Evolutionary conservation across 805 yeast genomes (phyloP).

Genomic region (Monosporozyma solicola): DNA sequence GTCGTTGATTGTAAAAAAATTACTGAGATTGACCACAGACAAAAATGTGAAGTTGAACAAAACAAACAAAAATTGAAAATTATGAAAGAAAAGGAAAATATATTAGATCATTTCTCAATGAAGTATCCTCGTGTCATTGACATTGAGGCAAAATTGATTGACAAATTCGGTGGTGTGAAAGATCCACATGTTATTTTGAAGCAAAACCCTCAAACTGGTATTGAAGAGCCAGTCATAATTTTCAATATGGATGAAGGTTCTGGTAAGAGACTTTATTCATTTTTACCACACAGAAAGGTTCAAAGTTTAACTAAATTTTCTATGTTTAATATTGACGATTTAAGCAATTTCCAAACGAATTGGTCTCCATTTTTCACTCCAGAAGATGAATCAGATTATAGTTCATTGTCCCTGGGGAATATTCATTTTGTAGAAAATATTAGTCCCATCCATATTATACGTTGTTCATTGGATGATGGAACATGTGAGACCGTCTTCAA

Average conservation of each 20-base stretch:
- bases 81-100: conserved; percentile 2
- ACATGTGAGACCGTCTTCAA: conserved; percentile 12
- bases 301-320: conserved; percentile 1
- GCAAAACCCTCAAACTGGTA: neutral
- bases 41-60: conserved; percentile 13
- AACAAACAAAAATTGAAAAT: conserved; percentile 12
- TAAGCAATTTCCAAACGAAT: conserved; percentile 4
- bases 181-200: conserved; percentile 7
- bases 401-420: conserved; percentile 15
- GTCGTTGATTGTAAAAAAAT: neutral
- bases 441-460: conserved; percentile 8
- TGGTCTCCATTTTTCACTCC: conserved; percentile 12
- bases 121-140: conserved; percentile 6
- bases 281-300: conserved; percentile 6
- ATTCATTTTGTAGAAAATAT: conserved; percentile 6
- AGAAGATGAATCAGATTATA: neutral
- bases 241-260: conserved; percentile 5
- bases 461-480: conserved; percentile 18
- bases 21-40: neutral
- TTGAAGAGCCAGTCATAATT: conserved; percentile 7
- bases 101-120: conserved; percentile 4
- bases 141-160: neutral
- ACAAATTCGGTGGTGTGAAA: conserved; percentile 6
- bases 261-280: conserved; percentile 3
- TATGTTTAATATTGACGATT: neutral